A percentile compares a stretch with the other conserved stretches of the same genome.
phyloP scores from a whole-genome alignment of 495 filamentous ascomycete species.

The Daldinia loculata region DNA sequence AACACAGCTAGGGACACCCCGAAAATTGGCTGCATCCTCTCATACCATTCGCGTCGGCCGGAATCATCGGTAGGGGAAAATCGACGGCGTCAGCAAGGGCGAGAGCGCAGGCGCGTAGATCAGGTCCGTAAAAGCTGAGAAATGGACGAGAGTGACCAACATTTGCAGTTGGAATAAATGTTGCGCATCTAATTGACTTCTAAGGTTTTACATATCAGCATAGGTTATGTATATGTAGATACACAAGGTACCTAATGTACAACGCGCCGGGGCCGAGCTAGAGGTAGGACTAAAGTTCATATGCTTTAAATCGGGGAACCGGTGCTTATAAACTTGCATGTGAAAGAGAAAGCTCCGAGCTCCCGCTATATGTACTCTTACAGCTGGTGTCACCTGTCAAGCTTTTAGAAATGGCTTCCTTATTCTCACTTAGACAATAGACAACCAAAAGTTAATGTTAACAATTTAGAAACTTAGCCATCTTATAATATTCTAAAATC shows the following conservation, averaged over 20 bases:
- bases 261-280: conserved; percentile 19
- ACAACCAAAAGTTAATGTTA: too few relatives aligned
- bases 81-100: conserved; percentile 9
- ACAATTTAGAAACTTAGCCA: too few relatives aligned
- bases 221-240: too few relatives aligned
- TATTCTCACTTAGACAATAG: not conserved
- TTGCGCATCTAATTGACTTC: not conserved
- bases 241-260: not conserved
- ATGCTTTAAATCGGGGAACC: conserved; percentile 1
- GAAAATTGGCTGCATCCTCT: conserved; percentile 47
- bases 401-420: not conserved
- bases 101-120: not conserved
- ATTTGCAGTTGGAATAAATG: not conserved
- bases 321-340: conserved; percentile 1
- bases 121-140: not conserved
- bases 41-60: conserved; percentile 10
- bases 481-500: too few relatives aligned
- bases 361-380: not conserved
- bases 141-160: not conserved
- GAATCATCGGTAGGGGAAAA: conserved; percentile 21
- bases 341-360: not conserved
- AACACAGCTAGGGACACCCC: conserved; percentile 58
- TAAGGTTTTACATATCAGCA: not conserved
- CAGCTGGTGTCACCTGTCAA: not conserved
- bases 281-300: not conserved